Percentiles rank a stretch among this genome's conserved stretches.
Evolutionary conservation across 345 rosid genomes (phyloP).

Genomic region (Microcos paniculata): DNA sequence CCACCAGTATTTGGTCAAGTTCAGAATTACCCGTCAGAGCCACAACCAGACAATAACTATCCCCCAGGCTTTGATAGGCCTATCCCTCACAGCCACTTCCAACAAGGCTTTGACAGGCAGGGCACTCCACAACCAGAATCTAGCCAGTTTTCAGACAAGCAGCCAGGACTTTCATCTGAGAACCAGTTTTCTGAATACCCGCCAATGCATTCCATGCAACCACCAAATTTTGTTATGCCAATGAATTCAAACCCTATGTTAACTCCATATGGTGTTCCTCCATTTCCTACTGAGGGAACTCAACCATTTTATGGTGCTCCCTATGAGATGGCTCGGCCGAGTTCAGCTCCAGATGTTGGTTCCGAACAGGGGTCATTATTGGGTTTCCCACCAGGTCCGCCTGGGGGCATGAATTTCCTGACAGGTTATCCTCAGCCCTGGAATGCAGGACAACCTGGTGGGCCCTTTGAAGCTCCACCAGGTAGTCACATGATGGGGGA

Average conservation of each 20-base stretch:
- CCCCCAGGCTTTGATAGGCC: constrained; percentile 71
- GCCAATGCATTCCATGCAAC: constrained; percentile 59
- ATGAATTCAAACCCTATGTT: constrained; percentile 58
- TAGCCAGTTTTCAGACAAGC: constrained; percentile 48
- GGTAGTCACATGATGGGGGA: constrained; percentile 45
- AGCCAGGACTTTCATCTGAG: constrained; percentile 48
- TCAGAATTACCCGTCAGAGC: constrained; percentile 45
- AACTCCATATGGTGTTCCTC: constrained; percentile 60
- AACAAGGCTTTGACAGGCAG: constrained; percentile 33
- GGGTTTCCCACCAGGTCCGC: constrained; percentile 66
- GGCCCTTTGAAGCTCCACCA: constrained; percentile 31
- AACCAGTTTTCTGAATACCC: constrained; percentile 63
- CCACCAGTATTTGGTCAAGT: constrained; percentile 52
- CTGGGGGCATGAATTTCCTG: constrained; percentile 47
- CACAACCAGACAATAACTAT: constrained; percentile 41
- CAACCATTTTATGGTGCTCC: constrained; percentile 62
- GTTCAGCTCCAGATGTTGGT: constrained; percentile 54
- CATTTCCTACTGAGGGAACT: constrained; percentile 65
- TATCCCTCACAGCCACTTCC: constrained; percentile 41
- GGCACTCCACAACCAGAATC: constrained; percentile 48
- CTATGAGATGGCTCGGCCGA: constrained; percentile 51
- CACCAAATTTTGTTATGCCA: constrained; percentile 59
- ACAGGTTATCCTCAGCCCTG: constrained; percentile 65
- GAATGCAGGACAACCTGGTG: constrained; percentile 49
- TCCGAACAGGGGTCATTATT: constrained; percentile 70